These are phyloP conservation scores for Aspergillus neoniger DNA, from an alignment of 2,329 filamentous ascomycete species.

Conservation along the genomic window DNA sequence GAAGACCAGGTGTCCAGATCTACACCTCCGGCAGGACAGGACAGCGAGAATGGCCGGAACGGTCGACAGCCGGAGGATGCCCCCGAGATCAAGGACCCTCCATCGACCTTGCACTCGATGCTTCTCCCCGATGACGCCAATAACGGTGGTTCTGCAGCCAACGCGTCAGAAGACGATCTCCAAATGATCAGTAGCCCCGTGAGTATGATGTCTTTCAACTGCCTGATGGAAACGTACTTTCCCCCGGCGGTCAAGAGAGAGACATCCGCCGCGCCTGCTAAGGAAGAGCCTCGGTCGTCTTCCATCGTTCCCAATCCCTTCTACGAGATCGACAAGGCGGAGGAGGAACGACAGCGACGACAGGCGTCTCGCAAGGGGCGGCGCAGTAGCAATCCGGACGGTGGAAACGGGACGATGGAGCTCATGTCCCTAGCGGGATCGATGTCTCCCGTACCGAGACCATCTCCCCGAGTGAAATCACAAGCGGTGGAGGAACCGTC, in stretches of 20 bases:
- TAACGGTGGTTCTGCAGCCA: neutral
- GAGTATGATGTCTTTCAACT: slow-evolving; percentile 13
- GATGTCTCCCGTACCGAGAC: slow-evolving; percentile 13
- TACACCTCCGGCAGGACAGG: neutral
- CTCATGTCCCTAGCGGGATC: slow-evolving; percentile 7
- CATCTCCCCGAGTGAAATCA: neutral
- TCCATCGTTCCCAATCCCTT: slow-evolving; percentile 35
- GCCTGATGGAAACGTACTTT: slow-evolving; percentile 13
- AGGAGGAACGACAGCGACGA: slow-evolving; percentile 16
- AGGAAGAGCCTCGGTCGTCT: slow-evolving; percentile 5
- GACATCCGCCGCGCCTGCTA: neutral
- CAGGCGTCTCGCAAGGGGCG: slow-evolving; percentile 10
- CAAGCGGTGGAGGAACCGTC: slow-evolving; percentile 13
- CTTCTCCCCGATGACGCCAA: slow-evolving; percentile 11
- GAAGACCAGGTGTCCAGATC: neutral
- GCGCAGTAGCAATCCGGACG: neutral
- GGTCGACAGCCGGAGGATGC: slow-evolving; percentile 1
- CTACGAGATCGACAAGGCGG: slow-evolving; percentile 30
- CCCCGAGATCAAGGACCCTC: neutral
- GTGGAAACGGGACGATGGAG: slow-evolving; percentile 10
- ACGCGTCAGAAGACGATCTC: slow-evolving; percentile 14
- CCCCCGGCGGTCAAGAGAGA: neutral
- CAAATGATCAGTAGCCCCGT: slow-evolving; percentile 19
- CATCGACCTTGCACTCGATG: slow-evolving; percentile 10
- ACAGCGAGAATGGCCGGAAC: slow-evolving; percentile 6